Conservation (phyloP, 345 rosid species). For the Gossypium australe region DNA sequence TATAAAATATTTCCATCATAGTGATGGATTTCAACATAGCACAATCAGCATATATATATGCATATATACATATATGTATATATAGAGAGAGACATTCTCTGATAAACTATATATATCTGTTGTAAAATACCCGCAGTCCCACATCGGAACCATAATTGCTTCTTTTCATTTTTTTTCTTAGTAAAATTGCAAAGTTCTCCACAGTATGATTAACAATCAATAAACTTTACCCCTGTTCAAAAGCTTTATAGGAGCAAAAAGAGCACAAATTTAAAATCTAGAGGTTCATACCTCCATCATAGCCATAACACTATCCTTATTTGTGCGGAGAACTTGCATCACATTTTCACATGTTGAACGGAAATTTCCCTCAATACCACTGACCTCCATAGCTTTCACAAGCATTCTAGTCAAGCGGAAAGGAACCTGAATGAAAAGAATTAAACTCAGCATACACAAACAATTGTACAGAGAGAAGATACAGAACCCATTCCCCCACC, state of each 20-base stretch:
- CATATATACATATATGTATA: too few species aligned
- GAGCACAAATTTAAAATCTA: neutral
- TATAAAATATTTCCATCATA: neutral
- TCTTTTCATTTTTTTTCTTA: neutral
- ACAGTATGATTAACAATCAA: neutral
- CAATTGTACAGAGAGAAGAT: conserved; percentile 8
- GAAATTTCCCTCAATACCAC: conserved; percentile 96
- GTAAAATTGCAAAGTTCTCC: neutral
- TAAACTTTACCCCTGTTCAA: neutral
- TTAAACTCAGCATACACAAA: conserved; percentile 2
- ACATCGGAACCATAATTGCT: too few species aligned
- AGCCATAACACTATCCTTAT: conserved; percentile 93
- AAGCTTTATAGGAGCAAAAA: neutral
- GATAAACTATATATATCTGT: neutral
- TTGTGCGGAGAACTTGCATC: conserved; percentile 89
- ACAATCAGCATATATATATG: neutral
- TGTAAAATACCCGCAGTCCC: neutral
- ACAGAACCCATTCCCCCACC: neutral
- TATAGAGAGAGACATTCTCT: neutral
- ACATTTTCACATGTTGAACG: conserved; percentile 94
- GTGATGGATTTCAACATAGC: neutral
- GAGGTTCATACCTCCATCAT: conserved; percentile 81
- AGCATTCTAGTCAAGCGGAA: conserved; percentile 99
- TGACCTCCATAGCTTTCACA: conserved; percentile 98
- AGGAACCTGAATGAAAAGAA: conserved; percentile 61